A percentile compares a stretch with the other conserved stretches of the same genome.
Conservation (phyloP, 2,329 filamentous ascomycete species). For the Colletotrichum tofieldiae region DNA sequence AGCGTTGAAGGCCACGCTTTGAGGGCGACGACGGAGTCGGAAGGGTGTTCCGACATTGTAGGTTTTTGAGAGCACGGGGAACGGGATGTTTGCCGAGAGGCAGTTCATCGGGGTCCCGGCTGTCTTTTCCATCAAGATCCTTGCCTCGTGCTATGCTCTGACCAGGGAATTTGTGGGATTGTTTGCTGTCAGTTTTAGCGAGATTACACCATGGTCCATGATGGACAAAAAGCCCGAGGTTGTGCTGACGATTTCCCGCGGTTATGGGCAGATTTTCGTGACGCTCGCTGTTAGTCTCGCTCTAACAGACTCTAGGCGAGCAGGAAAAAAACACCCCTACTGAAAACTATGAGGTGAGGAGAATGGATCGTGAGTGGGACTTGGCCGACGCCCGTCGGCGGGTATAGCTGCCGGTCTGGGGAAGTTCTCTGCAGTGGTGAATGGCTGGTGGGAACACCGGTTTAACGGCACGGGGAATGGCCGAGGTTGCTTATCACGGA, state of each 20-base stretch:
- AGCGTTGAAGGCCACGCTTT: background rate
- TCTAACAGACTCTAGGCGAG: background rate
- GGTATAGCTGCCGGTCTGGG: slow-evolving; percentile 1
- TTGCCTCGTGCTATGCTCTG: background rate
- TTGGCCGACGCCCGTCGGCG: background rate
- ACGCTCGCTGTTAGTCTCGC: slow-evolving; percentile 21
- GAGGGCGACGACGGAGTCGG: slow-evolving; percentile 2
- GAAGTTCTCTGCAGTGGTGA: slow-evolving; percentile 1
- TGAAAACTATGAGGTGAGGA: background rate
- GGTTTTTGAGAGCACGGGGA: background rate
- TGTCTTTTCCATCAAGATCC: background rate
- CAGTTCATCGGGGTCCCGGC: background rate
- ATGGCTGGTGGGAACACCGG: slow-evolving; percentile 16
- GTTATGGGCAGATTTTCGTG: background rate
- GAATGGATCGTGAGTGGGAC: background rate
- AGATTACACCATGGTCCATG: background rate
- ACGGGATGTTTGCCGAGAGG: background rate
- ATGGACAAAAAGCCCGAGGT: background rate
- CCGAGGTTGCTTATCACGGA: slow-evolving; percentile 21
- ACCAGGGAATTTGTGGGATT: background rate
- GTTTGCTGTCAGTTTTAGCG: background rate
- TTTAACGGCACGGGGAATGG: slow-evolving; percentile 34
- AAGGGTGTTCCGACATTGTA: background rate
- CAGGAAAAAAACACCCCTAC: background rate
- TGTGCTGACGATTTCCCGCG: too few species aligned